These are phyloP conservation scores for Clarkia xantiana DNA, from an alignment of 345 rosid genomes.

Conservation along the genomic window DNA sequence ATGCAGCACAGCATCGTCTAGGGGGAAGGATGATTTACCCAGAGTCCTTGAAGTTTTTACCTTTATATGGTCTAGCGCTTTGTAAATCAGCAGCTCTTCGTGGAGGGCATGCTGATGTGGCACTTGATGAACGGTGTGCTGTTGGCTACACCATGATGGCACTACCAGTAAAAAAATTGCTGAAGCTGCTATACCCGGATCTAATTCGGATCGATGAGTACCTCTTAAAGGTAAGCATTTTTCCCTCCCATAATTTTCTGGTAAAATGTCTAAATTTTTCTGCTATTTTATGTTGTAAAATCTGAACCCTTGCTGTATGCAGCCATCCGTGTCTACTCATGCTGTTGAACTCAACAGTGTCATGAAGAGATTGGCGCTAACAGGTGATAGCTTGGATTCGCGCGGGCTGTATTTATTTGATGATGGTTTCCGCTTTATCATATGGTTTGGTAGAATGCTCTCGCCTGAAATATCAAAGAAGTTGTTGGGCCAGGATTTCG, in stretches of 20 bases:
- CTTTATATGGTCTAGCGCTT: slow-evolving; percentile 75
- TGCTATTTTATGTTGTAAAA: not conserved
- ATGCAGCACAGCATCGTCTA: slow-evolving; percentile 88
- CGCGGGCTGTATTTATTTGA: slow-evolving; percentile 86
- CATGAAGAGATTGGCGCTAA: slow-evolving; percentile 45
- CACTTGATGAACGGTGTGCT: slow-evolving; percentile 88
- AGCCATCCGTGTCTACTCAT: slow-evolving; percentile 26
- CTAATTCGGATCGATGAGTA: slow-evolving; percentile 73
- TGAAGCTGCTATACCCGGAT: slow-evolving; percentile 81
- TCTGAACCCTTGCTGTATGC: slow-evolving; percentile 1
- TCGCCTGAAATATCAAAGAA: slow-evolving; percentile 73
- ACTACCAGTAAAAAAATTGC: slow-evolving; percentile 64
- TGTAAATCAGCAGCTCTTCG: slow-evolving; percentile 72
- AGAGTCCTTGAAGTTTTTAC: slow-evolving; percentile 68
- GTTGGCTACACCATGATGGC: slow-evolving; percentile 96
- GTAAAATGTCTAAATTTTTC: too few species aligned
- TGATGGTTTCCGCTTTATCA: slow-evolving; percentile 69
- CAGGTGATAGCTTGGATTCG: slow-evolving; percentile 78
- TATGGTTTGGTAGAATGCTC: slow-evolving; percentile 95
- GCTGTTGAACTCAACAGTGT: slow-evolving; percentile 26
- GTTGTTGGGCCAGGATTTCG: slow-evolving; percentile 76
- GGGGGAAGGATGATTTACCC: slow-evolving; percentile 93
- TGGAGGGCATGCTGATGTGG: slow-evolving; percentile 81
- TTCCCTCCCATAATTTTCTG: not conserved
- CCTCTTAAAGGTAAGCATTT: slow-evolving; percentile 47